Evolutionary conservation across 1,139 yeast species (phyloP).

Genomic region (Candida sp.): DNA sequence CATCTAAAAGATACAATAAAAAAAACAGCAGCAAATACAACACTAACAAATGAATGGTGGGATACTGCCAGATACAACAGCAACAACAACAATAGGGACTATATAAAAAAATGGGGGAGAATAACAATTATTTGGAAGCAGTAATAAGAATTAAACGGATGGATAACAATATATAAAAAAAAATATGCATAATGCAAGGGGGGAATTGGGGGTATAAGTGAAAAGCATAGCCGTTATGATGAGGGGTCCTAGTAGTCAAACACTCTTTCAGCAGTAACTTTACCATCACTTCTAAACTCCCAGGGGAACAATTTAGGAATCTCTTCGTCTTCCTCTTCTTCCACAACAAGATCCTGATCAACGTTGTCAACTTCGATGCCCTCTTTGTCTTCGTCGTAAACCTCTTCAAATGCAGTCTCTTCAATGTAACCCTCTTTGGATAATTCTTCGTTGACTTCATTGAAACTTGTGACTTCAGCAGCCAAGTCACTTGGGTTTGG

Average conservation of each 20-base stretch:
- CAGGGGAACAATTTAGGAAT: conserved; percentile 39
- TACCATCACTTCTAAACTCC: conserved; percentile 30
- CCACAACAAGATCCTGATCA: conserved; percentile 9
- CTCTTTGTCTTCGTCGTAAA: conserved; percentile 18
- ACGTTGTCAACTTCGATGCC: conserved; percentile 7
- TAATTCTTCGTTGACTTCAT: conserved; percentile 15
- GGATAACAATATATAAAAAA: neutral
- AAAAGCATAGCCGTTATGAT: no score
- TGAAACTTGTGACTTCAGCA: conserved; percentile 9
- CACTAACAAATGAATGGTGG: neutral
- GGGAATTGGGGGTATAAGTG: neutral
- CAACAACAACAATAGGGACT: neutral
- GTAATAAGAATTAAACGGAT: neutral
- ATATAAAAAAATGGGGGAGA: neutral
- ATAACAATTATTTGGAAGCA: neutral
- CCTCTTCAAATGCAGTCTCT: conserved; percentile 16
- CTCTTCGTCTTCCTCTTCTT: conserved; percentile 12
- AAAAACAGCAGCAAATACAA: neutral
- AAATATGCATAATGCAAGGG: neutral
- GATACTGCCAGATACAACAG: neutral
- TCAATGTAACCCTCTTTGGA: conserved; percentile 17
- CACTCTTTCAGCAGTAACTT: conserved; percentile 27
- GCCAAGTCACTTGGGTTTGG: conserved; percentile 7
- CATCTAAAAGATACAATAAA: neutral
- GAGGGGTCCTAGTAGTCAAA: conserved; percentile 20